Evolutionary conservation across 2,329 filamentous ascomycete species (phyloP).

Genomic region (Ophiocordyceps camponoti-rufipedis): DNA sequence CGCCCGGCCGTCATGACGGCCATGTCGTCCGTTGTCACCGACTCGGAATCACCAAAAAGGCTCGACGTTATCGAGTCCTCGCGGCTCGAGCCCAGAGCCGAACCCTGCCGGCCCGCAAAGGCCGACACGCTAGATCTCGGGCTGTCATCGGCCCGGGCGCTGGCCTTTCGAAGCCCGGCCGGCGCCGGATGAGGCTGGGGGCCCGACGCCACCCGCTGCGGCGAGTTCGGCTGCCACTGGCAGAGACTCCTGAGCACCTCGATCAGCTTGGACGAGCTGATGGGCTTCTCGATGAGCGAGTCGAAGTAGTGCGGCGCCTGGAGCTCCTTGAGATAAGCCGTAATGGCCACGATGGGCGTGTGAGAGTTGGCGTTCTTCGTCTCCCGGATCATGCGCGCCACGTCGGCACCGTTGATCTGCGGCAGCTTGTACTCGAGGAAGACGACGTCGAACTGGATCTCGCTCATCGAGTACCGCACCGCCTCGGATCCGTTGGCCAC

Average conservation of each 20-base stretch:
- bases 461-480: conserved; percentile 82
- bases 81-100: conserved; percentile 64
- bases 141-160: conserved; percentile 53
- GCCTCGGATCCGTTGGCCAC: conserved; percentile 83
- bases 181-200: conserved; percentile 40
- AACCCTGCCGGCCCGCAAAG: conserved; percentile 50
- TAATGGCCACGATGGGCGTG: conserved; percentile 91
- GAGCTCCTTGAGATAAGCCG: conserved; percentile 92
- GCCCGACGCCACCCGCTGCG: conserved; percentile 22
- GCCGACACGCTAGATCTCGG: conserved; percentile 62
- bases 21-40: conserved; percentile 58
- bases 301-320: conserved; percentile 94
- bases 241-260: conserved; percentile 79
- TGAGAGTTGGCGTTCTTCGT: conserved; percentile 89
- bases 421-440: conserved; percentile 95
- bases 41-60: conserved; percentile 73
- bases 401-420: conserved; percentile 85
- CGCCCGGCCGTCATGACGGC: conserved; percentile 56
- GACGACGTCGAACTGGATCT: conserved; percentile 97
- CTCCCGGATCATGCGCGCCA: conserved; percentile 93
- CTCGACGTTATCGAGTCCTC: conserved; percentile 82
- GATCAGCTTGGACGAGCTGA: conserved; percentile 76
- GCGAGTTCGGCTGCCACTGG: conserved; percentile 71
- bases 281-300: conserved; percentile 87
- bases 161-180: conserved; percentile 47